Evolutionary conservation across 257 asterid species (phyloP).

Genomic region (Solanum chmielewskii): DNA sequence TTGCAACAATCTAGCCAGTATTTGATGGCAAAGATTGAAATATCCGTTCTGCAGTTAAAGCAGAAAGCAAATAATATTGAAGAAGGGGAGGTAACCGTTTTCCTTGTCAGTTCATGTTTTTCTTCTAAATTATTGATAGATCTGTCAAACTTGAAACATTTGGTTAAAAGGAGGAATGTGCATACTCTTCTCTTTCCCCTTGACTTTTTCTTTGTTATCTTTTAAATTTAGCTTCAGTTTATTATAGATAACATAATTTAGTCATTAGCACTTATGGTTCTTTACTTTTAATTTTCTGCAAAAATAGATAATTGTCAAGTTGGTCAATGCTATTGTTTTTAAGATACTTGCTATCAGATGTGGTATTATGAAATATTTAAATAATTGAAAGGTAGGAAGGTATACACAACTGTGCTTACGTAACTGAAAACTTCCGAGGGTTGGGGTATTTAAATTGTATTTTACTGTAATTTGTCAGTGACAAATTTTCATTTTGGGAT

Average conservation of each 20-base stretch:
- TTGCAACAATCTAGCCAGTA: slow-evolving; percentile 81
- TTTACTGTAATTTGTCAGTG: not conserved
- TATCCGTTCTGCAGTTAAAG: slow-evolving; percentile 77
- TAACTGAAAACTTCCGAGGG: not conserved
- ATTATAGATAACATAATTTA: not conserved
- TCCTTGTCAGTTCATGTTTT: not conserved
- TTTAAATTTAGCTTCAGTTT: not conserved
- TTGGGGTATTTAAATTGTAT: not conserved
- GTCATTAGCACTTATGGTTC: not conserved
- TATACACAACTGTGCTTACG: not conserved
- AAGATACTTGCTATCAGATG: not conserved
- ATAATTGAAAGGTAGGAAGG: not conserved
- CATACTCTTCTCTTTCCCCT: not conserved
- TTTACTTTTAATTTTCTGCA: not conserved
- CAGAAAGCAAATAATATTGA: slow-evolving; percentile 59
- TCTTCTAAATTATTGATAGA: not conserved
- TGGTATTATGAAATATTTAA: not conserved
- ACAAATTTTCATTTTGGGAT: not conserved
- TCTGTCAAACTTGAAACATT: not conserved
- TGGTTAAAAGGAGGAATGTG: not conserved
- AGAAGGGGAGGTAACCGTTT: slow-evolving; percentile 56
- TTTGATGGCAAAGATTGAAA: slow-evolving; percentile 70
- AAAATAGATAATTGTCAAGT: not conserved
- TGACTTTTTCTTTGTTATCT: not conserved
- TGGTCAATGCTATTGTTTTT: not conserved